Base-by-base conservation (phyloP, 2,329 filamentous ascomycete species). In the Tolypocladium album region DNA sequence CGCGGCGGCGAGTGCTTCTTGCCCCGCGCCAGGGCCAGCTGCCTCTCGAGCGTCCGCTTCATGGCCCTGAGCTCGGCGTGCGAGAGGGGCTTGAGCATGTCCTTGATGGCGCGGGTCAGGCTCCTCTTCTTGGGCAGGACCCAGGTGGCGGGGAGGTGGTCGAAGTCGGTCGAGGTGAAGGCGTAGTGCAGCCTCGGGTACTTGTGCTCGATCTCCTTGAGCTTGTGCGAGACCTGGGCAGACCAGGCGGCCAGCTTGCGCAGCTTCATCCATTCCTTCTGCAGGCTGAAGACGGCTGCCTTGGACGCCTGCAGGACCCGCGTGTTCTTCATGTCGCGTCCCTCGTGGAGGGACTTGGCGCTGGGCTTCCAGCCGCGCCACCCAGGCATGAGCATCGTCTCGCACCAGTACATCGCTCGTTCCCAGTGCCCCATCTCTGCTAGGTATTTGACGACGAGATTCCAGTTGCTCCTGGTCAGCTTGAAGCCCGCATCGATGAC, bases 401-500 rank as follows among this genome's bases (percentile, higher is more conserved):
- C 93, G 69, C 89, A 93, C 58, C 87, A 74, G 27, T 76, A 70
- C 73, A 94, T 96, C 43, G 92, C 92, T 24, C 87, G 79, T 56
- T 83, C 74, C 66, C 82, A 81, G 55, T 81, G 78, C 55, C 81
- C 79, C 59, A 85, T 78, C 17, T 79, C 76, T 31, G 85, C 83
- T 36, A 97, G 83, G 57, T 80, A 74, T 66, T 88, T 84, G 59
- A 96, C 81, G 64, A 89, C 86, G 57, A 82, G 79, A 70, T 96
- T 94, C 91, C 91, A 96, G 65, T 90, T 92, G 66, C 81, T 82
- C 69, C 83, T 87, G 68, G 90, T 87, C 60, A 97, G 74, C 36
- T 78, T 76, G 75, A 93, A 97, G 13, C 92, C 93, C 47, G 81
- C 79, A 1, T 71, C 69, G 11, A 83, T 76, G 13, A 92, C 76